A percentile compares a stretch with the other conserved stretches of the same genome.
phyloP scores from a whole-genome alignment of 768 basidiomycete genomes.

The Austroboletus eburneus region DNA sequence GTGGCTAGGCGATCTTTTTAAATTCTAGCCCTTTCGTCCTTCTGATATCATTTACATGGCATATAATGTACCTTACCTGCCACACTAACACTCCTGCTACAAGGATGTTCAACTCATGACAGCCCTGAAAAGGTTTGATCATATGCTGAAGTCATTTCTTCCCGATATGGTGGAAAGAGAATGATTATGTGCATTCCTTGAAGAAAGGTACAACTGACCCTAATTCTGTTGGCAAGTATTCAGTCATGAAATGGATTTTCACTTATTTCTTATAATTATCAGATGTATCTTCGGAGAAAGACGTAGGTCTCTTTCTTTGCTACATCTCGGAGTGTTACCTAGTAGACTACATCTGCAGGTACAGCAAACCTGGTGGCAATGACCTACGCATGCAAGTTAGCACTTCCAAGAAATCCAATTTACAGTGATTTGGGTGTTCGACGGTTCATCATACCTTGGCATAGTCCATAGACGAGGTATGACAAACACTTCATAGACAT shows the following conservation, averaged over 20 bases:
- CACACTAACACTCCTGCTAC: neutral
- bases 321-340: too few relatives aligned
- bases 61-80: too few relatives aligned
- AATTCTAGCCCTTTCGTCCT: slow-evolving; percentile 5
- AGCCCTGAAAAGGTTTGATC: neutral
- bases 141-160: neutral
- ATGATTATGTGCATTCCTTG: neutral
- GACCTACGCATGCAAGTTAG: too few relatives aligned
- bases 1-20: too few relatives aligned
- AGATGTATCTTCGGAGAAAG: neutral
- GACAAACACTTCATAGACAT: too few relatives aligned
- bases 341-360: too few relatives aligned
- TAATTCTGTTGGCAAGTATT: neutral
- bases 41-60: neutral
- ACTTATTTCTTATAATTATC: neutral
- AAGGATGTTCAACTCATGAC: slow-evolving; percentile 6
- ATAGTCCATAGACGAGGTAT: neutral
- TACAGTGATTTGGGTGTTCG: too few relatives aligned
- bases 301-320: too few relatives aligned
- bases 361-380: too few relatives aligned
- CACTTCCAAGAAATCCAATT: too few relatives aligned
- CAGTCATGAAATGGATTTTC: neutral
- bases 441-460: neutral
- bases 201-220: neutral
- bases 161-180: neutral